Percentiles rank a stretch among this genome's conserved stretches.
Conservation (phyloP, 164 flowering plant species). For the Tetracentron sinense region DNA sequence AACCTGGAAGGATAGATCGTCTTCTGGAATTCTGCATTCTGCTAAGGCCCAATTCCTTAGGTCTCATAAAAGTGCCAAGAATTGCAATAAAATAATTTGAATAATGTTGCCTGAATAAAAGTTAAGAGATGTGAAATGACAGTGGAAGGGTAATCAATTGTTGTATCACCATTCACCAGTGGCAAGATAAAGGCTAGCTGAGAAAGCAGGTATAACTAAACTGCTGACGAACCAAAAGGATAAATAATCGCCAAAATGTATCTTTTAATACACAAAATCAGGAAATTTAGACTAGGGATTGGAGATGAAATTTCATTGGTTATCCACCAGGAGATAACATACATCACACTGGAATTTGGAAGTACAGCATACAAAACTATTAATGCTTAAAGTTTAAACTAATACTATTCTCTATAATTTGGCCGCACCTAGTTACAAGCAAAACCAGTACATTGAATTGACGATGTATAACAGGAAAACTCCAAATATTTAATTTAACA, state of each 20-base stretch:
- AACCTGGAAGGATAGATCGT: slow-evolving; percentile 61
- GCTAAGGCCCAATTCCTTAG: slow-evolving; percentile 13
- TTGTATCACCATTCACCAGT: not conserved
- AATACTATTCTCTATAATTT: too few relatives aligned
- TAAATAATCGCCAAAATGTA: not conserved
- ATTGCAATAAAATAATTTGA: not conserved
- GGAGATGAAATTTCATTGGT: not conserved
- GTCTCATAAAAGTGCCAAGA: not conserved
- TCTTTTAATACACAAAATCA: not conserved
- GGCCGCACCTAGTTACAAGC: too few relatives aligned
- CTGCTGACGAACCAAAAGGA: not conserved
- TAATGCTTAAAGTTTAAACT: too few relatives aligned
- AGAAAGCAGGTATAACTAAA: not conserved
- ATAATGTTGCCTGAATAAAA: slow-evolving; percentile 1
- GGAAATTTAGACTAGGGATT: not conserved
- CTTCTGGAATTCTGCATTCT: slow-evolving; percentile 58
- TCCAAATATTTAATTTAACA: too few relatives aligned
- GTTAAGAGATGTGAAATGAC: not conserved
- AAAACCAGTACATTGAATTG: too few relatives aligned
- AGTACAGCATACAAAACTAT: too few relatives aligned
- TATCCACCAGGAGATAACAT: not conserved
- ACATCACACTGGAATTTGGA: not conserved
- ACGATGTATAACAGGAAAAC: too few relatives aligned
- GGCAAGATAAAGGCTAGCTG: not conserved
- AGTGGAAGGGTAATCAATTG: not conserved